Percentiles rank a stretch among this genome's conserved stretches.
Conservation (phyloP, 225 moss, liverwort and hornwort genomes). For the Lunularia cruciata region DNA sequence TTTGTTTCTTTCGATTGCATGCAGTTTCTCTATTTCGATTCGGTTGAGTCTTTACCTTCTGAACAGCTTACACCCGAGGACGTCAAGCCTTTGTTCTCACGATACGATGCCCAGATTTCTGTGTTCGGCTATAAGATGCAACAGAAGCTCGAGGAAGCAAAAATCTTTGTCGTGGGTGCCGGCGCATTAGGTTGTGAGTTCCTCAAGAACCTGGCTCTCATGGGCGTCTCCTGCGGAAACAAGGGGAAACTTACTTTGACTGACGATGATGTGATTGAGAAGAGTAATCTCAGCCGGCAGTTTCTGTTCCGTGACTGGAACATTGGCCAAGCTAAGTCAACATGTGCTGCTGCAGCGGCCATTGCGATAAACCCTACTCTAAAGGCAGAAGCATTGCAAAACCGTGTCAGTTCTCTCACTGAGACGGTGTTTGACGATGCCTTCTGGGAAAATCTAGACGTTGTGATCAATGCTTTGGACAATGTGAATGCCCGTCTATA, state of each 20-base stretch:
- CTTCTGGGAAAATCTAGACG: constrained; percentile 84
- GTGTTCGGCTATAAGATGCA: constrained; percentile 85
- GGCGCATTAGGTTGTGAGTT: constrained; percentile 95
- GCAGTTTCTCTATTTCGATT: constrained; percentile 96
- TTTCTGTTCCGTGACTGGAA: constrained; percentile 98
- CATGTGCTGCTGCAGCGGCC: constrained; percentile 80
- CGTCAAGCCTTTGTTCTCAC: constrained; percentile 68
- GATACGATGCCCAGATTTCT: constrained; percentile 88
- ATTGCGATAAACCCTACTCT: constrained; percentile 68
- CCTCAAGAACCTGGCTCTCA: constrained; percentile 84
- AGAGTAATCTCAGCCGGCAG: constrained; percentile 96
- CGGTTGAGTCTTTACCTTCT: constrained; percentile 75
- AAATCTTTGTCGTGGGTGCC: constrained; percentile 80
- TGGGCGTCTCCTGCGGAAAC: constrained; percentile 79
- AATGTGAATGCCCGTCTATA: constrained; percentile 93
- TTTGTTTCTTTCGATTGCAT: neutral
- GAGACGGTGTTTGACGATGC: constrained; percentile 91
- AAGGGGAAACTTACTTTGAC: constrained; percentile 78
- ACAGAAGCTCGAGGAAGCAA: constrained; percentile 67
- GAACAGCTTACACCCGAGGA: constrained; percentile 66
- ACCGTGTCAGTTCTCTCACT: constrained; percentile 74
- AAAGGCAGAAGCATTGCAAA: constrained; percentile 82
- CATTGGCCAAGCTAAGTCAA: constrained; percentile 95
- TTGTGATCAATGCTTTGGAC: constrained; percentile 87
- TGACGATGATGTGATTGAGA: constrained; percentile 95